Conservation (phyloP, 208 protist genomes). For the Trypanosoma vivax region DNA sequence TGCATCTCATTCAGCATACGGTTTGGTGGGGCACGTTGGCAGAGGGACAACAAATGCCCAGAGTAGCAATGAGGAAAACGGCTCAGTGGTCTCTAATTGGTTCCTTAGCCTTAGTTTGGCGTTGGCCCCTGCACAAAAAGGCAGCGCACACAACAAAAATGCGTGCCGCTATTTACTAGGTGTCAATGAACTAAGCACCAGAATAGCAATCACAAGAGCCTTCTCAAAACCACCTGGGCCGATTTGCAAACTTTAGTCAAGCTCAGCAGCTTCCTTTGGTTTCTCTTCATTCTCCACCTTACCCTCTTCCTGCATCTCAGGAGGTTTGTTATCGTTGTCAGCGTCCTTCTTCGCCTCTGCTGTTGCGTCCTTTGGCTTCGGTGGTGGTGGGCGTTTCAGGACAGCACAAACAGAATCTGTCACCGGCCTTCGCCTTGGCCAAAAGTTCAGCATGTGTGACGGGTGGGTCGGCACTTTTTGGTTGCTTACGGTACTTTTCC, state of each 20-base stretch:
- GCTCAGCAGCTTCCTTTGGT: constrained; percentile 6
- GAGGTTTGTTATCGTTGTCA: not conserved
- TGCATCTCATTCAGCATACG: no score
- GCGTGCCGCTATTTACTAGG: no score
- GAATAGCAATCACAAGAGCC: no score
- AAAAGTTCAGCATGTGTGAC: constrained; percentile 31
- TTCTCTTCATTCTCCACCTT: constrained; percentile 10
- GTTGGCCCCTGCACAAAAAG: no score
- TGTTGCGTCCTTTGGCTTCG: constrained; percentile 39
- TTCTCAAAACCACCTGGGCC: not conserved
- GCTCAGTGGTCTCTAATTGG: no score
- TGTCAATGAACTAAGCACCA: no score
- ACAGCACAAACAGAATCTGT: constrained; percentile 31
- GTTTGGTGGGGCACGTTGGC: no score
- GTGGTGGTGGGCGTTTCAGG: constrained; percentile 43
- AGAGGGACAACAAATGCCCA: no score
- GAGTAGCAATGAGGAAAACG: no score
- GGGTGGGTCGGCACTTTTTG: constrained; percentile 38
- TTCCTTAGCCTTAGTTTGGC: no score
- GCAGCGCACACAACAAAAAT: no score
- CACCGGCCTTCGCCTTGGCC: constrained; percentile 34
- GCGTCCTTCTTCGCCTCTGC: constrained; percentile 7
- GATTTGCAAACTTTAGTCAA: constrained; percentile 25
- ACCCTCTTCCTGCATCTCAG: constrained; percentile 2
- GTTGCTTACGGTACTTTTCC: constrained; percentile 23